phyloP scores from a whole-genome alignment of 2,329 filamentous ascomycete genomes.

The Harringtonia aguacate region DNA sequence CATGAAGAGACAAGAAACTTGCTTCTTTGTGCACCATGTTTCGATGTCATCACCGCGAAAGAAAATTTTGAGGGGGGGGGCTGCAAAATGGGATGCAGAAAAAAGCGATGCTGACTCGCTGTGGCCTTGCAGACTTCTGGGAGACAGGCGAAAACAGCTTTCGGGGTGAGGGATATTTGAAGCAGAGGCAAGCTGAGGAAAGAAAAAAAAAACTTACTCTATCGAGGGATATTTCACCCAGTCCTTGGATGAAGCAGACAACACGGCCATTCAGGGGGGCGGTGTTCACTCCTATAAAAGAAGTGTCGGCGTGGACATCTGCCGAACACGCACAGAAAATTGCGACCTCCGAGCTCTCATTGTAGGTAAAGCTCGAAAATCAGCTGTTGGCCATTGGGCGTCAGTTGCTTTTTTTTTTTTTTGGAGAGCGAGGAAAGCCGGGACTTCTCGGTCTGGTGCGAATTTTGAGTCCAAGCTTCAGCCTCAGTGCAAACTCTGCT shows the following conservation, averaged over 20 bases:
- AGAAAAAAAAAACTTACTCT: constrained; percentile 13
- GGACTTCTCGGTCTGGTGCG: constrained; percentile 3
- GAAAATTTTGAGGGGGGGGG: background rate
- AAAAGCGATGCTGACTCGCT: background rate
- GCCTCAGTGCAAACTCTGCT: too few relatives aligned
- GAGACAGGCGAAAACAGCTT: background rate
- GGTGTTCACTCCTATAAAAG: background rate
- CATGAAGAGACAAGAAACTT: constrained; percentile 49
- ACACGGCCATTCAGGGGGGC: constrained; percentile 7
- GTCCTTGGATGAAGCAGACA: constrained; percentile 1
- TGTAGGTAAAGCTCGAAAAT: background rate
- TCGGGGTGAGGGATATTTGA: too few relatives aligned
- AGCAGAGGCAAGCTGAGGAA: background rate
- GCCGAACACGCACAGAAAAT: background rate
- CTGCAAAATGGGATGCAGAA: background rate
- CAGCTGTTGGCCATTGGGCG: background rate
- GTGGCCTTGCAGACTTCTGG: background rate
- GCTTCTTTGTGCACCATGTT: constrained; percentile 46
- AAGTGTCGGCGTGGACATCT: background rate
- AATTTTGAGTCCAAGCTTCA: background rate
- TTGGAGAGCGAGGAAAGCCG: background rate
- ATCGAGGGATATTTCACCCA: constrained; percentile 16
- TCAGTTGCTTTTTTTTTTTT: background rate
- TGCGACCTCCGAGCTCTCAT: background rate
- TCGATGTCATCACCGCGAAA: constrained; percentile 51